These are phyloP conservation scores for Ilyonectria mors-panacis DNA, from an alignment of 2,329 filamentous ascomycete genomes.

Conservation along the genomic window DNA sequence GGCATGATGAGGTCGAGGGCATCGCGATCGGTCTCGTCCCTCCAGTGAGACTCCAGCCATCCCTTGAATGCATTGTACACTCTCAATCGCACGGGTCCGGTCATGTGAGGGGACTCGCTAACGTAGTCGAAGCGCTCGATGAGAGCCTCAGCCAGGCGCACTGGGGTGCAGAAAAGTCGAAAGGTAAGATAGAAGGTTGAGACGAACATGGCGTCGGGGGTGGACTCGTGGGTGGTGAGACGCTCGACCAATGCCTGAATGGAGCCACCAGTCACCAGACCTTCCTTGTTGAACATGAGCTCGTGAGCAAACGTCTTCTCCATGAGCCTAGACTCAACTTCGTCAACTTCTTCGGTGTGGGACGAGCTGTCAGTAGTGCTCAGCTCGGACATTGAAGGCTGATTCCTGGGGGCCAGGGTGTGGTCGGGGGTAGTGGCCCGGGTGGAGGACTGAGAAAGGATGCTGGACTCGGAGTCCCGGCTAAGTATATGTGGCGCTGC, in stretches of 20 bases:
- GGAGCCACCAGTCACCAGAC: constrained; percentile 93
- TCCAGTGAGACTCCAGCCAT: constrained; percentile 98
- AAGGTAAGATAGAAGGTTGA: constrained; percentile 98
- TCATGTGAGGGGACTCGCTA: constrained; percentile 80
- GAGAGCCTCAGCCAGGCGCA: constrained; percentile 84
- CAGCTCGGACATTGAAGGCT: constrained; percentile 77
- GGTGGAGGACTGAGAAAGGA: constrained; percentile 86
- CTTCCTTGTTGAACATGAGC: constrained; percentile 93
- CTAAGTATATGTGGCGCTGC: constrained; percentile 84
- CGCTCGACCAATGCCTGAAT: constrained; percentile 93
- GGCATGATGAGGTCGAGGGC: constrained; percentile 82
- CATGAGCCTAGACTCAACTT: constrained; percentile 87
- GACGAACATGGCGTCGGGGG: constrained; percentile 91
- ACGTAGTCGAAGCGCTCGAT: constrained; percentile 95
- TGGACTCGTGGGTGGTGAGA: constrained; percentile 92
- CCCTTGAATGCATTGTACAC: constrained; percentile 98
- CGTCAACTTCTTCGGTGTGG: constrained; percentile 81
- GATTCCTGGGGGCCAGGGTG: constrained; percentile 66
- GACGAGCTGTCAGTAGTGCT: constrained; percentile 77
- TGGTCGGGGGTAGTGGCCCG: constrained; percentile 89
- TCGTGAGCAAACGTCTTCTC: constrained; percentile 94
- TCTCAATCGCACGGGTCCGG: constrained; percentile 86
- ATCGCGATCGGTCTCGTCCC: constrained; percentile 82
- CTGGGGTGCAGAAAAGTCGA: constrained; percentile 88
- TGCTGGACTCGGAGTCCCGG: constrained; percentile 85